Percentiles rank a stretch among this genome's conserved stretches.
phyloP scores from a whole-genome alignment of 2,329 filamentous ascomycete species.

The Rutstroemia sp. region DNA sequence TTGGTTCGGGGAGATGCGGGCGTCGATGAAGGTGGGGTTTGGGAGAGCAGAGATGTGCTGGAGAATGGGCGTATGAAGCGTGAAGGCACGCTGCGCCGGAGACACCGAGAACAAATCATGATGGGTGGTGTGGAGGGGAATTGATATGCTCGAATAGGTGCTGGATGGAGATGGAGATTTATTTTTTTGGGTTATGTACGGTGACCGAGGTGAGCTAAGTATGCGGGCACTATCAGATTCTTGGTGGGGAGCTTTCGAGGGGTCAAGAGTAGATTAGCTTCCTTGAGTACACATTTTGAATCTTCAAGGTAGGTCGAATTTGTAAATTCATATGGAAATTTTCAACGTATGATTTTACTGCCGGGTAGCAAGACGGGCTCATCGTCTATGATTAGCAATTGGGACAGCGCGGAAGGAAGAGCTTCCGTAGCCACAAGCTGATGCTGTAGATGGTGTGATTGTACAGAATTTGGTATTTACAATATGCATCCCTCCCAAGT shows the following conservation, averaged over 20 bases:
- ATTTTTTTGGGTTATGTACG: conserved; percentile 21
- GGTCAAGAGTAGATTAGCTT: not conserved
- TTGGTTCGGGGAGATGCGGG: conserved; percentile 13
- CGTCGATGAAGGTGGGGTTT: conserved; percentile 20
- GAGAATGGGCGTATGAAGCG: conserved; percentile 13
- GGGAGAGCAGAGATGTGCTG: conserved; percentile 12
- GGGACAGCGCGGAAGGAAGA: no score
- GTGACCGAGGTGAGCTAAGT: conserved; percentile 9
- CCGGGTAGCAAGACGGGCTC: no score
- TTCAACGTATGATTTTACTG: no score
- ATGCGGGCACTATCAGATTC: conserved; percentile 22
- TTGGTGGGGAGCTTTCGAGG: conserved; percentile 1
- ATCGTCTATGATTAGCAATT: no score
- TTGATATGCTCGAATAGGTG: conserved; percentile 18
- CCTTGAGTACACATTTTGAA: not conserved
- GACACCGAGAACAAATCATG: conserved; percentile 38
- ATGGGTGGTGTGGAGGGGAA: conserved; percentile 10
- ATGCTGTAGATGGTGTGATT: not conserved
- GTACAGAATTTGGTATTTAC: conserved; percentile 10
- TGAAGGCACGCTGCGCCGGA: conserved; percentile 36
- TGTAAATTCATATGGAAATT: not conserved
- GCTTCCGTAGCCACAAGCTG: not conserved
- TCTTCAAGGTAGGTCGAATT: no score
- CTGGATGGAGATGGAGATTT: conserved; percentile 20
- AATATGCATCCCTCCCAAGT: not conserved